phyloP scores from a whole-genome alignment of 2,329 filamentous ascomycete species.

The Colletotrichum horii region DNA sequence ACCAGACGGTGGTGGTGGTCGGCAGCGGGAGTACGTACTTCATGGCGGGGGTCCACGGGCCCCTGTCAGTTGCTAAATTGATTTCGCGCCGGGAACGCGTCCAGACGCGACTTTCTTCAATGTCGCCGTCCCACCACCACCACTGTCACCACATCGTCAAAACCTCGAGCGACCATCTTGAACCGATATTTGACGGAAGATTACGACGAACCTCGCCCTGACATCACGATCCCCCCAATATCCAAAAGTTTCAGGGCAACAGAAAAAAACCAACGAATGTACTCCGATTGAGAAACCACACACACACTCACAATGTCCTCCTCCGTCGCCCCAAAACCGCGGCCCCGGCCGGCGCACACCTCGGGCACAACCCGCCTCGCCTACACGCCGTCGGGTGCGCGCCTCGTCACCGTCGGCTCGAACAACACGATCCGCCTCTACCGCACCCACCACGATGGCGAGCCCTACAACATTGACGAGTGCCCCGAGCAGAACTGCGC shows the following conservation, averaged over 20 bases:
- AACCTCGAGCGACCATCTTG: slow-evolving; percentile 2
- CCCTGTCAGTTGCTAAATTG: slow-evolving; percentile 31
- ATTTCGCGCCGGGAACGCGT: slow-evolving; percentile 38
- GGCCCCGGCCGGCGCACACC: slow-evolving; percentile 76
- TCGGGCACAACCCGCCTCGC: slow-evolving; percentile 85
- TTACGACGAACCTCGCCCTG: neutral
- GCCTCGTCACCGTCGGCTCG: slow-evolving; percentile 87
- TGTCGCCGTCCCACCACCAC: neutral
- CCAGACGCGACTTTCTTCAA: slow-evolving; percentile 39
- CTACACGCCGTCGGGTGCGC: slow-evolving; percentile 88
- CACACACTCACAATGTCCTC: slow-evolving; percentile 29
- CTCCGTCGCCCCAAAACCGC: slow-evolving; percentile 52
- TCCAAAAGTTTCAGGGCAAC: neutral
- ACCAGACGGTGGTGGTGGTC: neutral
- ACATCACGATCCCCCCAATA: too few species aligned
- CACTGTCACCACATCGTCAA: neutral
- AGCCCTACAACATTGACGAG: slow-evolving; percentile 91
- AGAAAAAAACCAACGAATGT: neutral
- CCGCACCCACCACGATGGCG: slow-evolving; percentile 87
- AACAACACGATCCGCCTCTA: slow-evolving; percentile 95
- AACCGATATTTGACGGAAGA: neutral
- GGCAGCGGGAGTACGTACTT: neutral
- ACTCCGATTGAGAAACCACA: neutral
- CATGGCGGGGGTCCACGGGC: neutral
- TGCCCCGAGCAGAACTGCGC: slow-evolving; percentile 85